These are phyloP conservation scores for Phenoliferia sp. DNA, from an alignment of 1,284 basidiomycete species.

Conservation along the genomic window DNA sequence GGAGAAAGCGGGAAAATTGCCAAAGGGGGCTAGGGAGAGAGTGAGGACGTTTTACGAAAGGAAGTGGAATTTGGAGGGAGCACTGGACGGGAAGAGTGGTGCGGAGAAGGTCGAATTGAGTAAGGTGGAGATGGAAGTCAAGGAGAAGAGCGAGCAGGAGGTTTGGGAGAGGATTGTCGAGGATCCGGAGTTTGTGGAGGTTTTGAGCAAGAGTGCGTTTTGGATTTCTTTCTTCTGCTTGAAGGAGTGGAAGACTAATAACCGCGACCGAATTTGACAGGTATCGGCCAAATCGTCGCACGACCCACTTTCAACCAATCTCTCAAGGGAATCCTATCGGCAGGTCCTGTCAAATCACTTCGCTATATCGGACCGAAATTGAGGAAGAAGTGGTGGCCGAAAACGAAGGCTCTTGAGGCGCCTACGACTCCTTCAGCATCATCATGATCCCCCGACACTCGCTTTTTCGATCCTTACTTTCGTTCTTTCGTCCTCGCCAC, in stretches of 20 bases:
- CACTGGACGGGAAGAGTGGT: constrained; percentile 33
- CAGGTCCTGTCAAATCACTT: constrained; percentile 71
- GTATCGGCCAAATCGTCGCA: constrained; percentile 60
- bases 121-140: constrained; percentile 39
- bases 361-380: constrained; percentile 51
- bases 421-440: not conserved
- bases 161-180: constrained; percentile 70
- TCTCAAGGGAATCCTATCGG: constrained; percentile 78
- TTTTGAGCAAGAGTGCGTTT: constrained; percentile 58
- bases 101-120: too few species aligned
- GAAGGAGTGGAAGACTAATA: too few species aligned
- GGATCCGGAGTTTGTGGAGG: constrained; percentile 55
- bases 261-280: constrained; percentile 12
- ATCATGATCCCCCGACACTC: not conserved
- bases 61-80: constrained; percentile 31
- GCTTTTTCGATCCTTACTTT: not conserved
- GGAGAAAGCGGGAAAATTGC: constrained; percentile 59
- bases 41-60: constrained; percentile 54
- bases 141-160: constrained; percentile 51
- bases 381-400: constrained; percentile 10
- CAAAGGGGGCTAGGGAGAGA: constrained; percentile 57
- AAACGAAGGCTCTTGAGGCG: not conserved
- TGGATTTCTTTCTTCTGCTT: not conserved
- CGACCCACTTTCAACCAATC: constrained; percentile 78
- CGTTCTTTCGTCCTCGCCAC: not conserved